Base-by-base conservation (phyloP, 129 eudicot genomes). In the Deinandra increscens region DNA sequence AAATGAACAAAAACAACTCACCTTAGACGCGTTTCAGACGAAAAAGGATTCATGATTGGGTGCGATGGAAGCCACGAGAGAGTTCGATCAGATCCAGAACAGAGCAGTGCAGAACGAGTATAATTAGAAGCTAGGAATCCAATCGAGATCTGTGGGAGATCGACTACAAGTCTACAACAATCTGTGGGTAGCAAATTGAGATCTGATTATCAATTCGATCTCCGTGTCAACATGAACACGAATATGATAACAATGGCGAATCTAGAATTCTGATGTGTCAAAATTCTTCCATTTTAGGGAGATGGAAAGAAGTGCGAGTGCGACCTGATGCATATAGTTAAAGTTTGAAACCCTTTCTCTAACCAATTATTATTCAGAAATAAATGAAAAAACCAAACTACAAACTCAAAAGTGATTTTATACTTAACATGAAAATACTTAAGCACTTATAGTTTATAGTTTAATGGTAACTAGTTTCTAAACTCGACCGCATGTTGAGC, bases 11-110 rank as follows among this genome's bases (percentile, higher is more conserved):
- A 63, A 46, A 31, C 42, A 56, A 41, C 88, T 61, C 22, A 91
- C 97, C 97, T 88, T 67, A 91, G 83, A 78, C 95, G 97, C 55
- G 97, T 90, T 42, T 84, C 89, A 10, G 97, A 87, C 31, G 95
- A 90, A 78, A 90, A 90, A 44, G 97, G 95, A 83, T 90, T 90
- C 97, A 90, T 90, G 91, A 87, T 83, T 70, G 83, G 53, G 79
- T 70, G 78, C 73, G 91, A 26, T 58, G 75, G 58, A 80, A 56
- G 33, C 72, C 69, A 26, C 84, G 81, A 9, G 79, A 68, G 20
- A 83, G 83, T 62, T 84, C 83, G 68, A 80, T 69, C 81, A 74
- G 89, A 84, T 82, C 88, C 82, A 80, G 83, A 31, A 14, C 48
- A 54, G 9, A 44, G 51, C 60, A 43, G 9, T 34, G 51, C 60